Evolutionary conservation across 23 red algal species (phyloP), one percentile per base, ranked within the genome.

Genomic region (Cyanidiococcus yangmingshanensis): DNA sequence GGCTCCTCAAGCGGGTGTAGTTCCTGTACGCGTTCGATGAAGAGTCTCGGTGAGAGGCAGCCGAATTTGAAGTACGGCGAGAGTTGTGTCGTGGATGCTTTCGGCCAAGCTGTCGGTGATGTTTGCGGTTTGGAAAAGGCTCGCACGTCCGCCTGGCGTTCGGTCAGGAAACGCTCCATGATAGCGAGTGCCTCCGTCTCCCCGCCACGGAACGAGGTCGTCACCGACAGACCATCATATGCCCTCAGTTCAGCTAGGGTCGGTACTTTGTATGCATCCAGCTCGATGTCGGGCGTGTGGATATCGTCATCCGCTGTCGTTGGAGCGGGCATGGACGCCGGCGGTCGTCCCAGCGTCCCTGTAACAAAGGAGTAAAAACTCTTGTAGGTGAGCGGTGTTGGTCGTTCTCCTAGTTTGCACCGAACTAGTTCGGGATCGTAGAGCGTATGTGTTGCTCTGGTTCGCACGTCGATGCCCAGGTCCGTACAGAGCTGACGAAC

Each of bases 61-160:
- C 94, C 94, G 27, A 86, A 51, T 31, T 82, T 84, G 12, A 98
- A 40, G 59, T 98, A 88, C 1, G 94, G 88, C 1, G 86, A 90
- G 0, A 98, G 80, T 21, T 82, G 79, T 2, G 94, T 98, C 39
- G 94, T 98, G 3, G 83, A 85, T 41, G 84, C 80, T 38, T 57
- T 26, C 2, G 57, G 24, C 27, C 77, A 85, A 16, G 86, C 74
- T 2, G 80, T 79, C 37, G 88, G 89, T 31, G 39, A 82, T 26
- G 94, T 98, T 26, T 88, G 59, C 0, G 94, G 94, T 82, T 98
- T 98, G 2, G 80, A 74, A 75, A 98, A 98, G 1, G 41, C 32
- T 0, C 76, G 76, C 1, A 59, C 84, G 26, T 39, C 77, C n/a
- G 80, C 36, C 36, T 82, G 80, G 25, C 82, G 39, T 32, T 90